Base-by-base conservation (phyloP, 805 yeast species). In the Nakazawaea sp. region DNA sequence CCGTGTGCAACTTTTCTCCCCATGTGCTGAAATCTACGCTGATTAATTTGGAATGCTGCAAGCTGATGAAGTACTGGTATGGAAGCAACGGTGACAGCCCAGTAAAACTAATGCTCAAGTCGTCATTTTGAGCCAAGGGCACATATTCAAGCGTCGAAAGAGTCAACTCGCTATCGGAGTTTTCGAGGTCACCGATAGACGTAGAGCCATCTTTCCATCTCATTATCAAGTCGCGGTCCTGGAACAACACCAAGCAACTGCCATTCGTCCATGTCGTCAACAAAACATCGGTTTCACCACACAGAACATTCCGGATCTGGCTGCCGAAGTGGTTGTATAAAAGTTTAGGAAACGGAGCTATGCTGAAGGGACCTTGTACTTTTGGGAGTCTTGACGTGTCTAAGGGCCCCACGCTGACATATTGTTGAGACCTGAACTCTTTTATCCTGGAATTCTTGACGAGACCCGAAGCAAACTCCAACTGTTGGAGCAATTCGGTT, bases 291-390 rank as follows among this genome's bases (percentile, higher is more conserved):
- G 28, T 57, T 1, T 43, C 36, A 5, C 52, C 57, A 25, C 60
- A 50, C 3, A 49, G 45, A 32, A 52, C 10, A 4, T 55, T 39
- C 1, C 48, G 30, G 7, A 74, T 48, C 23, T 60, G 62, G 5
- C 53, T 42, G 1, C 73, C 72, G 7, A 62, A 61, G 24, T 61
- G 68, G 3, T 59, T 61, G 49, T 81, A 78, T 3, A 80, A 52
- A 9, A 49, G 53, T 3, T 64, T 68, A 1, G 84, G 82, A 44
- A 64, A 80, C 3, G 84, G 82, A 21, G 57, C 50, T 11, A 77
- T 57, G 1, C 61, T 47, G 36, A 74, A 60, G 2, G 86, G 82
- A 2, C 86, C 86, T 48, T 71, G 77, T 4, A 60, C 40, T 4
- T 44, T 18, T 18, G 39, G 27, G 3, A 16, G 9, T 12, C 4